These are phyloP conservation scores for Russula abietina DNA, from an alignment of 768 basidiomycete species.

Conservation along the genomic window DNA sequence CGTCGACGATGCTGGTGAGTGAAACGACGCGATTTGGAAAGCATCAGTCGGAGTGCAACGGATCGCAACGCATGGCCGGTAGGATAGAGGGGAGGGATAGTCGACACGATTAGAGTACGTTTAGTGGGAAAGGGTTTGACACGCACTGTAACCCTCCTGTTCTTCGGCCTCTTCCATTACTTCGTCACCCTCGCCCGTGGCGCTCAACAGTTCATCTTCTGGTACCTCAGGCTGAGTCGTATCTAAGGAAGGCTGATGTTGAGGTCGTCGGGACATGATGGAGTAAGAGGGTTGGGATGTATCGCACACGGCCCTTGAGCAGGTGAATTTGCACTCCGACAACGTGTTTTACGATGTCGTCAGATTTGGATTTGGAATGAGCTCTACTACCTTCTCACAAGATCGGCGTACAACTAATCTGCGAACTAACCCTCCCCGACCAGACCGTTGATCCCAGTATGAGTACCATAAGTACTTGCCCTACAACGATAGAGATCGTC, in stretches of 20 bases:
- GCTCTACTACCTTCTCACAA: not conserved
- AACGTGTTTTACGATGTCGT: constrained; percentile 2
- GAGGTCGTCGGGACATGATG: constrained; percentile 36
- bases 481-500: constrained; percentile 33
- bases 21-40: constrained; percentile 10
- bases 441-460: constrained; percentile 67
- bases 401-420: constrained; percentile 45
- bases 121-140: constrained; percentile 10
- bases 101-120: constrained; percentile 14
- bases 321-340: constrained; percentile 23
- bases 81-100: not conserved
- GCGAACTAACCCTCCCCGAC: constrained; percentile 41
- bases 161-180: constrained; percentile 68
- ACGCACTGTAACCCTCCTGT: constrained; percentile 76
- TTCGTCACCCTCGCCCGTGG: constrained; percentile 60
- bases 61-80: not conserved
- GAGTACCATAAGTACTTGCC: constrained; percentile 64
- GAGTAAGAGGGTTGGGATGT: not conserved
- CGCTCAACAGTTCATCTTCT: constrained; percentile 59
- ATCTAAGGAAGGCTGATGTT: constrained; percentile 33
- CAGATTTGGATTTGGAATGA: not conserved
- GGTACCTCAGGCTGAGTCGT: constrained; percentile 48
- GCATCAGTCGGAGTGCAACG: constrained; percentile 1
- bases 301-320: not conserved
- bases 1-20: constrained; percentile 67